These are phyloP conservation scores for Leccinellum albellum DNA, from an alignment of 768 basidiomycete species.

Conservation along the genomic window DNA sequence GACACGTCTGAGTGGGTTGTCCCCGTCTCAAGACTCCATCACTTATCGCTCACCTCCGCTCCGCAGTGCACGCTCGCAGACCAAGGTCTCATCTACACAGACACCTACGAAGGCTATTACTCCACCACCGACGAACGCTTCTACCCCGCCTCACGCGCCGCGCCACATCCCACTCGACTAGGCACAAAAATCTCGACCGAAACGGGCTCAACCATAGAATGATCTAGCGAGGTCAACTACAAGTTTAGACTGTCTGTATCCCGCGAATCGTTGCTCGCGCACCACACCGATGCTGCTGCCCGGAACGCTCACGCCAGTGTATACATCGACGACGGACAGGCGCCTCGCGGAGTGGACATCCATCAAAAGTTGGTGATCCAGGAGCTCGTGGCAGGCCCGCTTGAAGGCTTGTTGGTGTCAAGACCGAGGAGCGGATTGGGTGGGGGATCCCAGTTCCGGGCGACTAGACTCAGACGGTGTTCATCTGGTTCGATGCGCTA, in stretches of 20 bases:
- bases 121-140: constrained; percentile 91
- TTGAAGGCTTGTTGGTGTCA: constrained; percentile 87
- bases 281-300: constrained; percentile 38
- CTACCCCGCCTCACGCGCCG: constrained; percentile 42
- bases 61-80: constrained; percentile 51
- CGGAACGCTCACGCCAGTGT: too few relatives aligned
- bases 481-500: constrained; percentile 93
- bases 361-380: constrained; percentile 52
- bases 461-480: constrained; percentile 78
- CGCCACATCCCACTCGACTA: constrained; percentile 18
- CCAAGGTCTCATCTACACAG: constrained; percentile 78
- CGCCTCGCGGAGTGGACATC: too few relatives aligned
- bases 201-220: constrained; percentile 74
- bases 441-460: constrained; percentile 87
- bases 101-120: constrained; percentile 84
- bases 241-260: constrained; percentile 79
- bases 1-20: constrained; percentile 72
- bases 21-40: not conserved
- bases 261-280: constrained; percentile 48
- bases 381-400: constrained; percentile 34
- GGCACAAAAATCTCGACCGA: constrained; percentile 54
- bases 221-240: constrained; percentile 83
- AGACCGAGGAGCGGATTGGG: constrained; percentile 66
- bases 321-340: too few relatives aligned
- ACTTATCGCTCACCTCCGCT: not conserved